Evolutionary conservation across 371 early-diverging fungal genomes (phyloP).

Genomic region (Mucor circinelloides): DNA sequence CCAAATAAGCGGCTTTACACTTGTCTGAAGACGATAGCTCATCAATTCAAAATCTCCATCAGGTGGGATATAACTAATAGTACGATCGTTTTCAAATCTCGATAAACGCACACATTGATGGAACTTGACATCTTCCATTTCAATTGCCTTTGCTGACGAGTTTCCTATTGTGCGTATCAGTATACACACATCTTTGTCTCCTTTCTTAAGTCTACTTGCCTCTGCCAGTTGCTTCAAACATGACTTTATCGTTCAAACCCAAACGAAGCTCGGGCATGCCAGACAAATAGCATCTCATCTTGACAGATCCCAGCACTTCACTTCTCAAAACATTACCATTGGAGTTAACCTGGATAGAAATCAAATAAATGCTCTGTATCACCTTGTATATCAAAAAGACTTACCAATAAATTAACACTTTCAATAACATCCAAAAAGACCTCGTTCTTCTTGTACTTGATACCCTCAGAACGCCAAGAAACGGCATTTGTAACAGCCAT

Average conservation of each 20-base stretch:
- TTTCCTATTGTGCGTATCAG: constrained; percentile 25
- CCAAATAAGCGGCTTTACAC: constrained; percentile 95
- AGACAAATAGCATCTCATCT: constrained; percentile 95
- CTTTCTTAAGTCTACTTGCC: constrained; percentile 46
- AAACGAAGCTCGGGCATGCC: constrained; percentile 99
- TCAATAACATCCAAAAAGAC: constrained; percentile 98
- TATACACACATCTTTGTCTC: background rate
- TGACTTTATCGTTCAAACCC: constrained; percentile 97
- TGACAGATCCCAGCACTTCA: constrained; percentile 94
- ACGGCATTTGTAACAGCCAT: constrained; percentile 98
- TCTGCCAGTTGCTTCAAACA: constrained; percentile 96
- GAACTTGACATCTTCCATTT: constrained; percentile 99
- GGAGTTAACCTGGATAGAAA: constrained; percentile 64
- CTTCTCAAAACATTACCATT: constrained; percentile 95
- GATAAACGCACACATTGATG: constrained; percentile 98
- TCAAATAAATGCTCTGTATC: background rate
- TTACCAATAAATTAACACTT: constrained; percentile 93
- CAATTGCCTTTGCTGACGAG: constrained; percentile 92
- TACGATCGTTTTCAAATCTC: constrained; percentile 95
- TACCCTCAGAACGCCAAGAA: constrained; percentile 97
- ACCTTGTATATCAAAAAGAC: background rate
- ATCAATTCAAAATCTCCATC: constrained; percentile 99
- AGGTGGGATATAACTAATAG: constrained; percentile 92
- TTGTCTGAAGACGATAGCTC: constrained; percentile 92
- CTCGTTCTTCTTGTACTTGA: constrained; percentile 98